Percentiles rank a stretch among this genome's conserved stretches.
phyloP scores from a whole-genome alignment of 2,329 filamentous ascomycete species.

The Boeremia lycopersici region DNA sequence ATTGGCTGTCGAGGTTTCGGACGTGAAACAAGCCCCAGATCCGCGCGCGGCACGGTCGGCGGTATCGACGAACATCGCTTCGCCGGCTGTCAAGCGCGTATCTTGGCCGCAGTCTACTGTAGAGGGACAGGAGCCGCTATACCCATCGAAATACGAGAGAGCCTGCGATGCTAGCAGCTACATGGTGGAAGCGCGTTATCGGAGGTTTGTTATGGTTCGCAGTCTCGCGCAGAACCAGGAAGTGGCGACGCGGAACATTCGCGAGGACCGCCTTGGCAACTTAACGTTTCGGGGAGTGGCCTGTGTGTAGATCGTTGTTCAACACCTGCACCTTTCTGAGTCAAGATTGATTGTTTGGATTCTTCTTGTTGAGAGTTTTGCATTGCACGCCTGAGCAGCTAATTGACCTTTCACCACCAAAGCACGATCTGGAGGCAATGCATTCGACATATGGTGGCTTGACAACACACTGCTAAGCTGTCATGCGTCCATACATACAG shows the following conservation, averaged over 20 bases:
- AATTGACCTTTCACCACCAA: background rate
- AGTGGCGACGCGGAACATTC: too few species aligned
- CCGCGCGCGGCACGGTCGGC: conserved; percentile 15
- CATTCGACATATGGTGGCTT: too few species aligned
- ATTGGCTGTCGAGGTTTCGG: conserved; percentile 42
- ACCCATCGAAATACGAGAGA: background rate
- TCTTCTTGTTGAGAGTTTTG: too few species aligned
- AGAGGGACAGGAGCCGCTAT: background rate
- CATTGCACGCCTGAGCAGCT: background rate
- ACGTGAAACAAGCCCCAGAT: conserved; percentile 22
- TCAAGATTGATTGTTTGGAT: background rate
- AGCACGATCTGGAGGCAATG: background rate
- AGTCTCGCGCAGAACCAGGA: too few species aligned
- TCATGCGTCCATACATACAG: too few species aligned
- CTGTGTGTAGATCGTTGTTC: conserved; percentile 4
- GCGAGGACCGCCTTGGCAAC: too few species aligned
- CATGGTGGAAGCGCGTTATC: too few species aligned
- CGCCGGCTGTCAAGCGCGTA: conserved; percentile 3
- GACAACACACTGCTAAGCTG: too few species aligned
- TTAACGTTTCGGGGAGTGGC: background rate
- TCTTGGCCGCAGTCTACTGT: background rate
- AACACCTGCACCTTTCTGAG: background rate
- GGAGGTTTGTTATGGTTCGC: too few species aligned
- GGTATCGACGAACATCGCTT: conserved; percentile 8
- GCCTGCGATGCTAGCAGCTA: too few species aligned